phyloP scores from a whole-genome alignment of 768 basidiomycete genomes.

The Mycena galericulata region DNA sequence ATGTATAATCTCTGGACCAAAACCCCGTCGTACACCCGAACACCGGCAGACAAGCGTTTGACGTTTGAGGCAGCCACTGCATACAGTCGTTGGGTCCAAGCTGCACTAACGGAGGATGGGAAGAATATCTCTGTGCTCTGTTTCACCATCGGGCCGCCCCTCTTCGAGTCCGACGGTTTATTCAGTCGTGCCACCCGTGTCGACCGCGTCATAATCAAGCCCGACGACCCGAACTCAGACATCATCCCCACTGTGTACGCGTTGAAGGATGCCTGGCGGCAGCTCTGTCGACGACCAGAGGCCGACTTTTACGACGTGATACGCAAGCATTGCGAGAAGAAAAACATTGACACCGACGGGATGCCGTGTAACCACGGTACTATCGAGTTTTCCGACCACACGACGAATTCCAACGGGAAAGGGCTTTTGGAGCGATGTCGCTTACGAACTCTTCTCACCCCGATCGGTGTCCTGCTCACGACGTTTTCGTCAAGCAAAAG shows the following conservation, averaged over 20 bases:
- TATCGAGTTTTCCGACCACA: conserved; percentile 10
- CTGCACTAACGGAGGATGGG: neutral
- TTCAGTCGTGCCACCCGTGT: conserved; percentile 23
- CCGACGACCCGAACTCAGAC: neutral
- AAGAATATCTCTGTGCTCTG: neutral
- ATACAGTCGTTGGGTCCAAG: conserved; percentile 8
- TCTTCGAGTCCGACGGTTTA: conserved; percentile 1
- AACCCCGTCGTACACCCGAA: no score
- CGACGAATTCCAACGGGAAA: neutral
- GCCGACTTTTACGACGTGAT: conserved; percentile 28
- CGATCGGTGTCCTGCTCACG: conserved; percentile 4
- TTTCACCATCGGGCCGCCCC: conserved; percentile 2
- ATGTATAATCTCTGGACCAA: no score
- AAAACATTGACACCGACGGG: neutral
- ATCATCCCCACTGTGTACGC: conserved; percentile 7
- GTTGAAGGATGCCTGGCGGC: conserved; percentile 27
- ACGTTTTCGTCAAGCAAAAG: neutral
- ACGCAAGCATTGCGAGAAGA: neutral
- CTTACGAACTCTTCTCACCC: conserved; percentile 8
- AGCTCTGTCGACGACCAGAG: conserved; percentile 15
- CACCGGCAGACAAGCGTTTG: no score
- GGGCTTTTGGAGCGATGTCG: conserved; percentile 3
- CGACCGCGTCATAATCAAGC: conserved; percentile 14
- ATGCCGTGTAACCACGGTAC: conserved; percentile 22
- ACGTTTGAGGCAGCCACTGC: no score